phyloP scores from a whole-genome alignment of 495 filamentous ascomycete genomes.

The Cryomyces minteri region DNA sequence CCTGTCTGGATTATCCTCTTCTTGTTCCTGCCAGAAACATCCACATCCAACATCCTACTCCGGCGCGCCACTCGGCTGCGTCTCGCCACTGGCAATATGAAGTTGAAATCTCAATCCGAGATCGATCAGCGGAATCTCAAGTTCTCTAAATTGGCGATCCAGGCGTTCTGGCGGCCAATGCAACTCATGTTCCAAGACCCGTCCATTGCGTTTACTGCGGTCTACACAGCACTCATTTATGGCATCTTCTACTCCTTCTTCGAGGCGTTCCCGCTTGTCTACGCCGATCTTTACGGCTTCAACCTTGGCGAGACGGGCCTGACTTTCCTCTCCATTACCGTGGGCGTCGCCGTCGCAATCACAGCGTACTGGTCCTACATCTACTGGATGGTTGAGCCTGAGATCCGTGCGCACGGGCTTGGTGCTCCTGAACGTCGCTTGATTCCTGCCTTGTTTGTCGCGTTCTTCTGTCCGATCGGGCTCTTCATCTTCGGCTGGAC shows the following conservation, averaged over 20 bases:
- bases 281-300: slow-evolving; percentile 41
- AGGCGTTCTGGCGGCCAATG: slow-evolving; percentile 41
- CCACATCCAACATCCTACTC: slow-evolving; percentile 31
- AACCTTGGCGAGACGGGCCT: slow-evolving; percentile 41
- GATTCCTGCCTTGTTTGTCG: slow-evolving; percentile 34
- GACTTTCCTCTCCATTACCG: slow-evolving; percentile 43
- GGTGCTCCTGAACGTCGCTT: slow-evolving; percentile 32
- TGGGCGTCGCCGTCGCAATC: slow-evolving; percentile 35
- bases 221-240: slow-evolving; percentile 45
- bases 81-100: slow-evolving; percentile 14
- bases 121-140: slow-evolving; percentile 27
- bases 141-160: slow-evolving; percentile 26
- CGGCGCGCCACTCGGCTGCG: slow-evolving; percentile 36
- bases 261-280: slow-evolving; percentile 59
- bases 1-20: slow-evolving; percentile 30
- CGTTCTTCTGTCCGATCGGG: slow-evolving; percentile 34
- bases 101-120: slow-evolving; percentile 17
- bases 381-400: slow-evolving; percentile 30
- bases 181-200: slow-evolving; percentile 47
- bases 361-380: slow-evolving; percentile 32
- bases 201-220: slow-evolving; percentile 39
- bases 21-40: slow-evolving; percentile 37
- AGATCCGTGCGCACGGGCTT: slow-evolving; percentile 26
- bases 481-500: slow-evolving; percentile 52
- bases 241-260: slow-evolving; percentile 56